Conservation (phyloP, 768 basidiomycete genomes). For the Leccinum broughii region DNA sequence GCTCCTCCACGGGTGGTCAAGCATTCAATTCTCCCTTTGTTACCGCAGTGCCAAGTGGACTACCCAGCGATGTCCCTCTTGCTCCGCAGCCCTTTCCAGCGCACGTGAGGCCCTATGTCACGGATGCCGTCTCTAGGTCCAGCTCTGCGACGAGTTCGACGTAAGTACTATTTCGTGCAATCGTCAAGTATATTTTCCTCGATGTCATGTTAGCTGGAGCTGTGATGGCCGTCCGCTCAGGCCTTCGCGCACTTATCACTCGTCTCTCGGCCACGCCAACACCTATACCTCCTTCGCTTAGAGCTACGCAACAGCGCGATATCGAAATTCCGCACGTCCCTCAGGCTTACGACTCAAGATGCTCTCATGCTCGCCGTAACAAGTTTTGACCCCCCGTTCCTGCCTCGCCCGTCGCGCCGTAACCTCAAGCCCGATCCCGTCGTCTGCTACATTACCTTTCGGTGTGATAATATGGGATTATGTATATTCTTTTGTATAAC, state of each 20-base stretch:
- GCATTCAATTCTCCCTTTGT: constrained; percentile 7
- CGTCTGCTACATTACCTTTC: constrained; percentile 16
- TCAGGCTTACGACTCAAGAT: constrained; percentile 14
- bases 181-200: constrained; percentile 1
- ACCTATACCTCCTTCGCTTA: constrained; percentile 26
- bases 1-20: constrained; percentile 6
- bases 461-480: constrained; percentile 30
- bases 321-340: constrained; percentile 4
- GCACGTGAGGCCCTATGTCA: constrained; percentile 16
- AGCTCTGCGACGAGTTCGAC: constrained; percentile 36
- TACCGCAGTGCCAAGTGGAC: constrained; percentile 13
- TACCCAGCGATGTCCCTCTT: constrained; percentile 25
- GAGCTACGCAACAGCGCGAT: neutral
- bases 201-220: constrained; percentile 31
- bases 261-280: constrained; percentile 19
- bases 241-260: constrained; percentile 13
- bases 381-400: constrained; percentile 3
- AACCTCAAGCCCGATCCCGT: constrained; percentile 16
- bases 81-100: constrained; percentile 26
- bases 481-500: constrained; percentile 36
- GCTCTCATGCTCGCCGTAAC: constrained; percentile 20
- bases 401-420: constrained; percentile 18
- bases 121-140: constrained; percentile 32
- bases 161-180: constrained; percentile 18
- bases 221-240: constrained; percentile 24